Evolutionary conservation across 2,329 filamentous ascomycete genomes (phyloP).

Genomic region (Coniochaeta ligniaria): DNA sequence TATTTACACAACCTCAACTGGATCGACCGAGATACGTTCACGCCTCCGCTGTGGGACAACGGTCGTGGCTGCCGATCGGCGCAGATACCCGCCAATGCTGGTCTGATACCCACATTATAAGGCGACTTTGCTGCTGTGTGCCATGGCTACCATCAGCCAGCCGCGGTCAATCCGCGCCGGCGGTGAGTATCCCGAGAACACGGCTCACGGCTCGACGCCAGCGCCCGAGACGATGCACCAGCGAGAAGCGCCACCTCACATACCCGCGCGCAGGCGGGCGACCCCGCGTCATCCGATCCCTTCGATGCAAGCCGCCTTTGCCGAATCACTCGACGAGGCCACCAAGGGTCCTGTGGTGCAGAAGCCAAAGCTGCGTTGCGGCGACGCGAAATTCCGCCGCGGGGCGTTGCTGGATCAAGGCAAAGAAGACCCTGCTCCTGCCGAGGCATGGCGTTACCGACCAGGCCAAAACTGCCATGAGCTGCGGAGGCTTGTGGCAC

Average conservation of each 20-base stretch:
- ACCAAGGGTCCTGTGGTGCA: constrained; percentile 36
- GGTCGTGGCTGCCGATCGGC: neutral
- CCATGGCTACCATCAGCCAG: neutral
- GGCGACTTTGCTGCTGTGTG: neutral
- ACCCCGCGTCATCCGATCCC: constrained; percentile 59
- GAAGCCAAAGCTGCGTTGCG: constrained; percentile 45
- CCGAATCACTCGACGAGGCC: constrained; percentile 72
- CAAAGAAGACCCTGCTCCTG: constrained; percentile 64
- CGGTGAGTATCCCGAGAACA: neutral
- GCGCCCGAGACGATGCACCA: neutral
- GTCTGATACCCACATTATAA: neutral
- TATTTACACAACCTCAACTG: neutral
- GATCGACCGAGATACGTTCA: neutral
- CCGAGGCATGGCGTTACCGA: constrained; percentile 68
- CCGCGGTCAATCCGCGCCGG: neutral
- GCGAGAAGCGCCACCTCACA: neutral
- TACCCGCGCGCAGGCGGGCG: constrained; percentile 5
- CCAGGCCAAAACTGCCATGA: constrained; percentile 76
- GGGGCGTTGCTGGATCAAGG: constrained; percentile 61
- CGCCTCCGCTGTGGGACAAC: neutral
- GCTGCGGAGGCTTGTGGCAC: constrained; percentile 80
- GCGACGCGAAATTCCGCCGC: constrained; percentile 55
- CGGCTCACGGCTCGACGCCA: neutral
- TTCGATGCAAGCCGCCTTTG: constrained; percentile 73
- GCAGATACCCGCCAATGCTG: neutral